Conservation (phyloP, 805 yeast genomes). For the Saturnispora saitoi region DNA sequence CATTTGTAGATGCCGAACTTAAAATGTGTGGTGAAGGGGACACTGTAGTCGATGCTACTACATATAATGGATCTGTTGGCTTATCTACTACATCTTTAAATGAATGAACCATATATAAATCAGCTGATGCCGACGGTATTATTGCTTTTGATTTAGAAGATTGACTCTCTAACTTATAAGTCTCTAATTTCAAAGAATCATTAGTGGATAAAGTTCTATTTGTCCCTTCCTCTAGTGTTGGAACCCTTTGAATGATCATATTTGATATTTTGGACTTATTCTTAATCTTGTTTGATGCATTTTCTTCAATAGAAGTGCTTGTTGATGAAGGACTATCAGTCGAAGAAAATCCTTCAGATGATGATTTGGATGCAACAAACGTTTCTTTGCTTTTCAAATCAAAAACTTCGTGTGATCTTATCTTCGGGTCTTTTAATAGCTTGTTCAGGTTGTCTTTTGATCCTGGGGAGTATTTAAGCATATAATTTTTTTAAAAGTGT, state of each 20-base stretch:
- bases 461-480: conserved; percentile 3
- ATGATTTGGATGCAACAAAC: conserved; percentile 9
- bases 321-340: conserved; percentile 9
- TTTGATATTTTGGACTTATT: not conserved
- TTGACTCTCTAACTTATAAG: not conserved
- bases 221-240: not conserved
- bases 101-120: not conserved
- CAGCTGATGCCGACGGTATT: not conserved
- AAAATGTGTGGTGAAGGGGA: not conserved
- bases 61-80: not conserved
- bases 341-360: conserved; percentile 12
- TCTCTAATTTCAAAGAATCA: conserved; percentile 1
- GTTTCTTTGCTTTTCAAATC: not conserved
- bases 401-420: not conserved
- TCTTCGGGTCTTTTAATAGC: not conserved
- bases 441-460: not conserved
- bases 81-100: not conserved
- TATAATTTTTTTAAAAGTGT: not conserved
- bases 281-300: not conserved
- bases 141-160: not conserved
- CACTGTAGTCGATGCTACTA: not conserved
- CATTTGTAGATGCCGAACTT: not conserved
- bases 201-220: not conserved
- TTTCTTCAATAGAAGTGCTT: conserved; percentile 2
- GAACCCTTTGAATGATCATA: not conserved